phyloP scores from a whole-genome alignment of 306 rosid species.

The Vicia faba region DNA sequence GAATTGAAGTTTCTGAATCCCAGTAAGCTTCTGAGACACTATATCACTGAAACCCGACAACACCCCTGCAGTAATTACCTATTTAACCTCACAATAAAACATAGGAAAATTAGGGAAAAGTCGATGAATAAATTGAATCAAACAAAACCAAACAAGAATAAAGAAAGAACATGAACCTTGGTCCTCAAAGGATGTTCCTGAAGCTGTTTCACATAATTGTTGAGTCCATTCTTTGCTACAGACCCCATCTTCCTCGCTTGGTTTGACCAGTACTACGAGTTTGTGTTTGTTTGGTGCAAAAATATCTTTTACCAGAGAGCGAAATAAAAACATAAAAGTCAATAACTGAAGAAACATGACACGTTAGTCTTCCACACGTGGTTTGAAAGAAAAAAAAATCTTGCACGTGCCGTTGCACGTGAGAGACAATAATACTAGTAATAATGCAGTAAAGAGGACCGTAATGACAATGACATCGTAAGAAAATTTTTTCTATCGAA shows the following conservation, averaged over 20 bases:
- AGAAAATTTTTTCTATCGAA: too few relatives aligned
- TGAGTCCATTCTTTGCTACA: conserved; percentile 65
- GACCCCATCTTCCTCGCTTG: conserved; percentile 49
- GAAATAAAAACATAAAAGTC: not conserved
- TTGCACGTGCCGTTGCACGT: too few relatives aligned
- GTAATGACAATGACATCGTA: too few relatives aligned
- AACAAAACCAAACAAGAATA: conserved; percentile 7
- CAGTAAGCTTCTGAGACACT: conserved; percentile 91
- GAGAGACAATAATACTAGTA: too few relatives aligned
- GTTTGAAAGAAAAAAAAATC: too few relatives aligned
- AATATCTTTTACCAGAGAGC: not conserved
- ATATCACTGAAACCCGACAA: conserved; percentile 76
- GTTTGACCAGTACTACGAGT: not conserved
- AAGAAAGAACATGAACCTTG: conserved; percentile 51
- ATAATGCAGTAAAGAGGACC: too few relatives aligned
- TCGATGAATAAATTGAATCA: not conserved
- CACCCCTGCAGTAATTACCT: conserved; percentile 87
- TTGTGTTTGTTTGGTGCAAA: not conserved
- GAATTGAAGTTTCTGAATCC: conserved; percentile 79
- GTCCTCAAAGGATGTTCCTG: conserved; percentile 80
- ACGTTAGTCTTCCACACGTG: not conserved
- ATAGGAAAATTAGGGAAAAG: not conserved
- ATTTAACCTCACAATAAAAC: conserved; percentile 23
- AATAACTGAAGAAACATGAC: not conserved
- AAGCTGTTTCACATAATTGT: conserved; percentile 73